Percentiles rank a stretch among this genome's conserved stretches.
Evolutionary conservation across 768 basidiomycete species (phyloP).

Genomic region (Rhizopogon roseolus): DNA sequence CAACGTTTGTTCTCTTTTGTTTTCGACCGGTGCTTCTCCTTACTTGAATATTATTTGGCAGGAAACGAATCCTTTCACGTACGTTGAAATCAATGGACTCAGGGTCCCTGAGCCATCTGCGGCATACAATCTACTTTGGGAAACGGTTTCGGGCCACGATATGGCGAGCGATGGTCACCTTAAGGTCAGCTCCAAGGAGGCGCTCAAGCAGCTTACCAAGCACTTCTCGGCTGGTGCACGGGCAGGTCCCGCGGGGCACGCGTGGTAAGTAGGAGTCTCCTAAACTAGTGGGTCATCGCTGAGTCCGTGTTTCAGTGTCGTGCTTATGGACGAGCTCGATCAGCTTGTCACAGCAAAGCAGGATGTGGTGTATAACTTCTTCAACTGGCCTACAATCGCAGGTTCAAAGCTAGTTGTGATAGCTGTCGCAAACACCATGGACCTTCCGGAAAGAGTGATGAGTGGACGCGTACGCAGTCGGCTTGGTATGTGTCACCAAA

Average conservation of each 20-base stretch:
- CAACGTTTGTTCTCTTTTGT: conserved; percentile 43
- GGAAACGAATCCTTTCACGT: conserved; percentile 94
- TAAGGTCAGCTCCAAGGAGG: conserved; percentile 72
- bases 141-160: conserved; percentile 82
- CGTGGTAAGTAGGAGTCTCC: conserved; percentile 58
- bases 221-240: conserved; percentile 67
- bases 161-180: conserved; percentile 56
- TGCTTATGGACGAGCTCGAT: conserved; percentile 98
- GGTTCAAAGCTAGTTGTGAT: conserved; percentile 90
- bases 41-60: conserved; percentile 23
- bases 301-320: conserved; percentile 56
- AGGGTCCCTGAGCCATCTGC: conserved; percentile 89
- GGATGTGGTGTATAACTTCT: conserved; percentile 99
- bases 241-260: conserved; percentile 77
- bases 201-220: conserved; percentile 68
- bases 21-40: not conserved
- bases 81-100: conserved; percentile 96
- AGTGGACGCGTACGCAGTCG: conserved; percentile 89
- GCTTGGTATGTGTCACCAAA: conserved; percentile 51
- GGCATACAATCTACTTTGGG: conserved; percentile 91
- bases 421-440: conserved; percentile 98
- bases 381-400: conserved; percentile 95
- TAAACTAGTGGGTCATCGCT: not conserved
- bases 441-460: conserved; percentile 92
- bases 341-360: conserved; percentile 95